Evolutionary conservation across 2,329 filamentous ascomycete genomes (phyloP), one percentile per base, ranked within the genome.

Genomic region (Elsinoe arachidis): DNA sequence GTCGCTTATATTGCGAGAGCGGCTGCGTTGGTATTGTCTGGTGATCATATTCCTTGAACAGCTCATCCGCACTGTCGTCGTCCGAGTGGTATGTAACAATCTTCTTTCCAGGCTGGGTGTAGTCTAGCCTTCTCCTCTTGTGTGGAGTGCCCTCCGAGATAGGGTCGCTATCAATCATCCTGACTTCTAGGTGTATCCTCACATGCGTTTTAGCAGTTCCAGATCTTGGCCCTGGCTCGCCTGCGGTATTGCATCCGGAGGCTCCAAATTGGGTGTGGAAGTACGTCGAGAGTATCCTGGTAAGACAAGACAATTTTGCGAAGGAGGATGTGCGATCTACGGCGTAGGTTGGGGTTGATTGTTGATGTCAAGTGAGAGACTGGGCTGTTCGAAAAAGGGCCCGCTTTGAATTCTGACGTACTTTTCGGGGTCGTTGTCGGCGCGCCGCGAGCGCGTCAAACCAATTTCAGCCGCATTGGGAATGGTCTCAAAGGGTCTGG

Each of bases 1-100:
- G 54, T 19, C 61, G 59, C 60, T 64, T 64, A 52, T 61, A 64
- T 11, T 59, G 61, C 26, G 58, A 47, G 15, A 62, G 58, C n/a
- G 57, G 60, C 35, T 63, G 68, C 64, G 63, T 65, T 62, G 58
- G 65, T 54, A 78, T 66, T 10, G 77, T 80, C 59, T 80, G 74
- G 64, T 76, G 68, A 43, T 71, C 73, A 56, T 78, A 73, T 43
- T 79, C 76, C 57, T 78, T 77, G 41, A 78, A 70, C 1, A 74
- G 64, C 7, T 77, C 75, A 58, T 79, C 78, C 6, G 72, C 74
- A 60, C 69, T 73, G 60, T 78, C 76, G 19, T 72, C 67, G 34
- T 73, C 70, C 9, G 72, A 75, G 57, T 66, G 63, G 64, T 63
- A 69, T 21, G 61, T 59, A 55, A 56, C 55, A 43, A 17, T 51